Evolutionary conservation across 352 stramenopile species (phyloP).

Genomic region (Pythium myriotylum): DNA sequence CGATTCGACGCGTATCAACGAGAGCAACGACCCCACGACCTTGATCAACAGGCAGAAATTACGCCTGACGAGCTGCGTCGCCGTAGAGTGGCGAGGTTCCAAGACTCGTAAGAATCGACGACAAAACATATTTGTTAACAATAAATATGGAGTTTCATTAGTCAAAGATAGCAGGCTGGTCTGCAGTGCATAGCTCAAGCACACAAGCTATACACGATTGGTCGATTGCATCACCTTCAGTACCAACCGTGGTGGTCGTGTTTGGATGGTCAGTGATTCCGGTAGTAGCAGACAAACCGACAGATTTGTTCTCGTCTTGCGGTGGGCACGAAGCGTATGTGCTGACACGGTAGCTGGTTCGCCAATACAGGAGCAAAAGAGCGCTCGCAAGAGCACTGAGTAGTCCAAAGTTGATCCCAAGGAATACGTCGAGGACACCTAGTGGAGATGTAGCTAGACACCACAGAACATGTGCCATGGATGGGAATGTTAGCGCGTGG

Average conservation of each 20-base stretch:
- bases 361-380: conserved; percentile 43
- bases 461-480: conserved; percentile 42
- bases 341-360: conserved; percentile 37
- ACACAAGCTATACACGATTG: conserved; percentile 32
- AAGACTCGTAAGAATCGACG: conserved; percentile 19
- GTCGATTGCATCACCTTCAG: neutral
- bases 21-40: neutral
- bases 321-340: conserved; percentile 25
- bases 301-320: neutral
- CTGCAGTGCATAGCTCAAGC: conserved; percentile 29
- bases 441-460: conserved; percentile 29
- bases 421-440: conserved; percentile 27
- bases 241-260: neutral
- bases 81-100: conserved; percentile 32
- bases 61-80: conserved; percentile 34
- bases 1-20: conserved; percentile 22
- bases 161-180: neutral
- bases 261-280: neutral
- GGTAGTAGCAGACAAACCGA: neutral
- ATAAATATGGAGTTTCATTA: neutral
- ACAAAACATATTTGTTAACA: neutral
- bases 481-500: conserved; percentile 41
- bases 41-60: conserved; percentile 4
- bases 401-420: conserved; percentile 34
- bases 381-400: conserved; percentile 27